Conservation (phyloP, 345 rosid genomes). For the Diplotaxis tenuifolia region DNA sequence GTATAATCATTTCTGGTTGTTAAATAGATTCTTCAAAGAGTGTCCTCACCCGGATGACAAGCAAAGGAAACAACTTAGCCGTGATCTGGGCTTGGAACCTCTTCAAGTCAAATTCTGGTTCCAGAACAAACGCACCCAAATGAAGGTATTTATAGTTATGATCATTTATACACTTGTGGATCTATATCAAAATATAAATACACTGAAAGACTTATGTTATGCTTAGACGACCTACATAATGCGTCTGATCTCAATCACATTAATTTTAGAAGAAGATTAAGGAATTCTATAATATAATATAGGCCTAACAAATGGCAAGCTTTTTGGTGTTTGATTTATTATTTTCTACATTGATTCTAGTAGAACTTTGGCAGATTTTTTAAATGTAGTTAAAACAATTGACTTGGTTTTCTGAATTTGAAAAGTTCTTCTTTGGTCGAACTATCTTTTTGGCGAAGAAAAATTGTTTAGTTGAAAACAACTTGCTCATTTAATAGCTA, state of each 20-base stretch:
- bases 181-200: background rate
- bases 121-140: conserved; percentile 98
- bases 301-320: background rate
- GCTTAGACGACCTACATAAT: background rate
- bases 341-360: background rate
- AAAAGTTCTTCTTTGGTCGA: conserved; percentile 8
- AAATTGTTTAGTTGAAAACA: background rate
- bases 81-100: conserved; percentile 86
- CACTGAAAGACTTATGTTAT: background rate
- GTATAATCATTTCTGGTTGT: background rate
- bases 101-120: conserved; percentile 98
- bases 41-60: conserved; percentile 99
- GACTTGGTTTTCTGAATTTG: background rate
- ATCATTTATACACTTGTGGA: background rate
- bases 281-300: background rate
- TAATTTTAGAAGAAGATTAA: background rate
- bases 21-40: conserved; percentile 69
- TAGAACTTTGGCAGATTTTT: background rate
- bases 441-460: background rate
- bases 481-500: background rate
- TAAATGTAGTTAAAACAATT: background rate
- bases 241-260: conserved; percentile 1
- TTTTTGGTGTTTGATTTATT: conserved; percentile 8
- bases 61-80: conserved; percentile 91
- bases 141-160: conserved; percentile 58